These are phyloP conservation scores for Quambalaria eucalypti DNA, from an alignment of 1,284 basidiomycete species.

Conservation along the genomic window DNA sequence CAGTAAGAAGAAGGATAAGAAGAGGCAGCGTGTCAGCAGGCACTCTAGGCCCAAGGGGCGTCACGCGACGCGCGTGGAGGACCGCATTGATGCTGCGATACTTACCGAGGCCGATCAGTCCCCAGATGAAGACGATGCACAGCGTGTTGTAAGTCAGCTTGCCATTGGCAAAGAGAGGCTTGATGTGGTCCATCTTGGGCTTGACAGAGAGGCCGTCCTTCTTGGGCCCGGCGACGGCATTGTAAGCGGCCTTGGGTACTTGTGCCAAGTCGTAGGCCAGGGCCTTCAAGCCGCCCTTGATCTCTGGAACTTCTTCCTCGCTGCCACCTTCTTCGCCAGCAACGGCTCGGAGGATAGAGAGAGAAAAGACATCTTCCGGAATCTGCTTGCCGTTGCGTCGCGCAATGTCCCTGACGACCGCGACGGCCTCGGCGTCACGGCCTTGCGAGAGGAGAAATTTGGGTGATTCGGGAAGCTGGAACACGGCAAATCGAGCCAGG, in stretches of 20 bases:
- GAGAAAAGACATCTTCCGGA: slow-evolving; percentile 38
- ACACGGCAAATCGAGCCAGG: slow-evolving; percentile 38
- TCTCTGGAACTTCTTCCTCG: slow-evolving; percentile 8
- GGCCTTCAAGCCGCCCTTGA: neutral
- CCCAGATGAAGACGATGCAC: slow-evolving; percentile 38
- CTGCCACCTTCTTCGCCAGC: slow-evolving; percentile 35
- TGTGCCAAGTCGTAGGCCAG: slow-evolving; percentile 3
- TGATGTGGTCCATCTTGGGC: slow-evolving; percentile 34
- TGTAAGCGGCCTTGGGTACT: slow-evolving; percentile 4
- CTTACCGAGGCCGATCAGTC: slow-evolving; percentile 43
- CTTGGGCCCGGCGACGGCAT: slow-evolving; percentile 7
- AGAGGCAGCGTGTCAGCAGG: too few relatives aligned
- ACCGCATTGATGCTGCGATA: neutral
- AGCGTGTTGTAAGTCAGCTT: slow-evolving; percentile 35
- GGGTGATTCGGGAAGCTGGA: slow-evolving; percentile 44
- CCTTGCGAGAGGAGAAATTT: slow-evolving; percentile 44
- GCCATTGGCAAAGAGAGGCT: slow-evolving; percentile 31
- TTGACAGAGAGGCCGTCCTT: slow-evolving; percentile 11
- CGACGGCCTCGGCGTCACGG: slow-evolving; percentile 43
- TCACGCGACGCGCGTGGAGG: neutral
- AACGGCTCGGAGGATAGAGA: slow-evolving; percentile 38
- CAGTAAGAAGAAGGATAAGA: too few relatives aligned
- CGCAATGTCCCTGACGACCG: slow-evolving; percentile 36
- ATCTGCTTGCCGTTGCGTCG: slow-evolving; percentile 31
- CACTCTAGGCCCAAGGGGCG: too few relatives aligned